Base-by-base conservation (phyloP, 768 basidiomycete species). In the Suillus luteus region DNA sequence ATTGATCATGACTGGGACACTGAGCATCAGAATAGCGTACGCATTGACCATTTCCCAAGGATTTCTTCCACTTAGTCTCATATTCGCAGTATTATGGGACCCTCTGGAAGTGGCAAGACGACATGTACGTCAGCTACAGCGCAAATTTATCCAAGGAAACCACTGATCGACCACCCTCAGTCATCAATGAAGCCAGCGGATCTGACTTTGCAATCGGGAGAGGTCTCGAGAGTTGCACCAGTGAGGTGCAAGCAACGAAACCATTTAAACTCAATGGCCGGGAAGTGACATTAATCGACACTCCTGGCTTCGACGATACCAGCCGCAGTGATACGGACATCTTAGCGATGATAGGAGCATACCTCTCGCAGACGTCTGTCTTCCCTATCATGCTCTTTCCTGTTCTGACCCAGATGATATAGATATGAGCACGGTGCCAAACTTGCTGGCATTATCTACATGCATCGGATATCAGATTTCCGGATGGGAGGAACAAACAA, bases 291-390 rank as follows among this genome's bases (percentile, higher is more conserved):
- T 69, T 88, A 19, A 80, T 88, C 54, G 86, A 87, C 66, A 87
- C 86, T 0, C 86, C 86, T 0, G 86, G 86, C 6, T 87, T 86
- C 62, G 86, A 86, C 65, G 85, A 86, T 67, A 82, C 84, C 3
- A 64, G 59, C 11, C 76, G 75, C 55, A 81, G 77, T 54, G 85
- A 85, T 59, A 76, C 80, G 0, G 82, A 81, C 17, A 72, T 86
- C 15, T 71, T 85, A 33, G 64, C 61, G 66, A 60, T 72, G 72
- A 82, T 83, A 38, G 79, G 81, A 69, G 76, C 8, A 14, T 66
- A 64, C 52, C 65, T 66, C 15, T 61, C 61, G 2, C 59, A 66
- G 31, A 64, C 63, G 65, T 66, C 31, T 55, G 65, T 60, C 19
- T 57, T 35, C 12, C 7, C 33, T 7, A 40, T 5, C 24, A 19